Conservation (phyloP, 2,329 filamentous ascomycete species). For the Calonectria fujianensis region DNA sequence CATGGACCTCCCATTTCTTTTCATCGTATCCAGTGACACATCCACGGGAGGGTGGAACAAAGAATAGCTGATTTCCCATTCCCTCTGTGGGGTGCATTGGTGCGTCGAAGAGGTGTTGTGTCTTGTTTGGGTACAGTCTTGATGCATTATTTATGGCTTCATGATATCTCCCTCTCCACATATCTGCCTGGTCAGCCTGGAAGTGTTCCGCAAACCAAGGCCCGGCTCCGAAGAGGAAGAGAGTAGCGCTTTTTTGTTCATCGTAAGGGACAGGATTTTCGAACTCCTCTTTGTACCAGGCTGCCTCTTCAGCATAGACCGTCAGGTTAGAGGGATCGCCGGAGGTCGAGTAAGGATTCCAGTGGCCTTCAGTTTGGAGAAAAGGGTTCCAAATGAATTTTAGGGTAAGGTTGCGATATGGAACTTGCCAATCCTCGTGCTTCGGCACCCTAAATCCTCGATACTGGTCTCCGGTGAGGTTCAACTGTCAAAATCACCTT, state of each 20-base stretch:
- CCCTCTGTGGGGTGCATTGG: constrained; percentile 52
- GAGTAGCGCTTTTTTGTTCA: neutral
- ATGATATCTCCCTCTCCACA: constrained; percentile 39
- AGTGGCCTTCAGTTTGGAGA: neutral
- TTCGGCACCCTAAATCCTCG: too few species aligned
- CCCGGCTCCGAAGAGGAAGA: neutral
- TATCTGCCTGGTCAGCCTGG: neutral
- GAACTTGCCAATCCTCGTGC: neutral
- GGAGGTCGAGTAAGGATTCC: neutral
- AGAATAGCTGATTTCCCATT: constrained; percentile 54
- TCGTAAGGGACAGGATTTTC: neutral
- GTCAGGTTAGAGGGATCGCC: neutral
- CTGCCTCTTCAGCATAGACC: neutral
- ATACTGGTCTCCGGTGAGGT: too few species aligned
- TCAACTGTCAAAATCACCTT: too few species aligned
- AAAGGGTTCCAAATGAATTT: constrained; percentile 6
- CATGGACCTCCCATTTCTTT: neutral
- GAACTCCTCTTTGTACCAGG: neutral
- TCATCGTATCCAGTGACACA: neutral
- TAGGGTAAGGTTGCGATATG: neutral
- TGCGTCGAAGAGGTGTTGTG: constrained; percentile 42
- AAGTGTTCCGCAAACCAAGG: neutral
- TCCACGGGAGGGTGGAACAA: constrained; percentile 47
- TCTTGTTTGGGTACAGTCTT: constrained; percentile 39
- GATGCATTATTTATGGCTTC: constrained; percentile 47